Evolutionary conservation across 2,329 filamentous ascomycete species (phyloP), one percentile per base, ranked within the genome.

Genomic region (Diplodia seriata): DNA sequence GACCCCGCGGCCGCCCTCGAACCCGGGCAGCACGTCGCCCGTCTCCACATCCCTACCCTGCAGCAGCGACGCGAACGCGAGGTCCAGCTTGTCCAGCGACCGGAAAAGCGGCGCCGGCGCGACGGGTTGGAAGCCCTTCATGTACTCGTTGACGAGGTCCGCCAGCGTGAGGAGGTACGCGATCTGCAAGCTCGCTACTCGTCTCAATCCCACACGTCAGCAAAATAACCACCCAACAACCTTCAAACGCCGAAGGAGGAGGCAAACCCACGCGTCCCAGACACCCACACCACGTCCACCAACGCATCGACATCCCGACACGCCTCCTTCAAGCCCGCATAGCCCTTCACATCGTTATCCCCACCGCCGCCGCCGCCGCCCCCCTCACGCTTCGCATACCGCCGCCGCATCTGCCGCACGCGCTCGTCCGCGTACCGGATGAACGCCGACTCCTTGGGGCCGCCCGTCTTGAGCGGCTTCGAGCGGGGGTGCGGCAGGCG

Each of bases 261-360:
- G 6, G 49, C 4, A 33, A n/a, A 49, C 91, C 76, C 83, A 93
- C 93, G 93, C 26, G 94, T 97, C 11, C 91, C 92, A 36, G 90
- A 92, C 26, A 92, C 86, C 94, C 94, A 98, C 5, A 97, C 80
- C 8, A 96, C 86, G 77, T 96, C 90, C 18, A 97, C 81, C 14
- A 97, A 76, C 6, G 85, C 84, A 67, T 94, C 91, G 0, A 97
- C 78, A 74, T 97, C 93, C 68, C 82, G 86, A 66, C 88, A 92
- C 4, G 93, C 86, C 74, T 94, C 90, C 61, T 82, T 83, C 76
- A 94, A 91, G 63, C 80, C 86, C 66, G 82, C 81, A 70, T 90
- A 90, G 1, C 86, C 86, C 40, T 79, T 76, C 4, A 80, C 80
- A 15, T 78, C 75, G 33, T 76, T 76, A 6, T 69, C 18, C 29